Evolutionary conservation across 176 grass and related monocot species (phyloP).

Genomic region (Pharus latifolius): DNA sequence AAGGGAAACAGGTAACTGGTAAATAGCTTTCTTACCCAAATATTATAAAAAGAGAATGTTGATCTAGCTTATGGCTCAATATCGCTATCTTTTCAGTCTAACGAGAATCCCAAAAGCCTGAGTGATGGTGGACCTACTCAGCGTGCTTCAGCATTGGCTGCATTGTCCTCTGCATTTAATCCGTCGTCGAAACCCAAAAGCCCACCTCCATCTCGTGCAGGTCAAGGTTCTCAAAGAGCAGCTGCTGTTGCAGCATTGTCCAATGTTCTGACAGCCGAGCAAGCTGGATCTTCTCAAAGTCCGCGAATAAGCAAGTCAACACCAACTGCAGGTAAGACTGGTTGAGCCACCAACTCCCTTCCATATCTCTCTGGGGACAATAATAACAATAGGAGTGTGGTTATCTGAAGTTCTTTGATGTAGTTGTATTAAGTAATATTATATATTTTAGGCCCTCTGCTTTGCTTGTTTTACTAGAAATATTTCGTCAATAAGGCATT

Average conservation of each 20-base stretch:
- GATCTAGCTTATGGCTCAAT: conserved; percentile 2
- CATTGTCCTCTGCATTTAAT: conserved; percentile 66
- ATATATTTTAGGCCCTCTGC: not conserved
- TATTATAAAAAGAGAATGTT: not conserved
- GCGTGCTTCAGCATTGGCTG: conserved; percentile 78
- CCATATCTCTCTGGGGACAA: not conserved
- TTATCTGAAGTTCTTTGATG: not conserved
- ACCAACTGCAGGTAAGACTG: conserved; percentile 19
- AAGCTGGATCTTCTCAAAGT: conserved; percentile 40
- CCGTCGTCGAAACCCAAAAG: conserved; percentile 53
- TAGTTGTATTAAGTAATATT: not conserved
- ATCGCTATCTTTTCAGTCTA: conserved; percentile 16
- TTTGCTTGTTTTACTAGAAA: not conserved
- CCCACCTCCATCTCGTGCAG: conserved; percentile 24
- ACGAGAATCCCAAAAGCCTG: conserved; percentile 33
- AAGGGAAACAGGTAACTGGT: conserved; percentile 30
- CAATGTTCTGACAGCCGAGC: conserved; percentile 61
- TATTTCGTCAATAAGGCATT: not conserved
- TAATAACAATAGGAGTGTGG: not conserved
- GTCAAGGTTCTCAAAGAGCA: conserved; percentile 88
- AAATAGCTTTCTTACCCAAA: not conserved
- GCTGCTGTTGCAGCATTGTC: conserved; percentile 90
- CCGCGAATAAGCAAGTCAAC: conserved; percentile 19
- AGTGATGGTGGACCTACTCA: conserved; percentile 62
- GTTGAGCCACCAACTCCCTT: conserved; percentile 3